phyloP scores from a whole-genome alignment of 2,329 filamentous ascomycete genomes.

The Plenodomus lindquistii region DNA sequence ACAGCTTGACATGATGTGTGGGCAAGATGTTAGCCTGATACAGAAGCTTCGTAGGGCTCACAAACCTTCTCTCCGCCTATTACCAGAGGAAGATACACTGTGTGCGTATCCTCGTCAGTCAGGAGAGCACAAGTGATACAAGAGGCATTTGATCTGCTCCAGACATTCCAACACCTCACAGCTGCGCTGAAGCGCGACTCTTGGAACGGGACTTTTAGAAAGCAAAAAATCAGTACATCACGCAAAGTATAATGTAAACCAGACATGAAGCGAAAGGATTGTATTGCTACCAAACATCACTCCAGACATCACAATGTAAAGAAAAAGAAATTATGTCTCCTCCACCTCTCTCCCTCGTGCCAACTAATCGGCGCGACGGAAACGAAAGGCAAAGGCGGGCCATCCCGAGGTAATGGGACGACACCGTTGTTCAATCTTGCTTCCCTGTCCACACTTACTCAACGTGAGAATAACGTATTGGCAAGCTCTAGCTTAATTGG shows the following conservation, averaged over 20 bases:
- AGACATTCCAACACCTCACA: no score
- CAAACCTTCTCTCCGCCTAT: no score
- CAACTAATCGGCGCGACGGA: slow-evolving; percentile 28
- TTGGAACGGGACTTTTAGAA: no score
- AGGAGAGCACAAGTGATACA: no score
- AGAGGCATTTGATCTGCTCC: no score
- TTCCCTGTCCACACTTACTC: slow-evolving; percentile 50
- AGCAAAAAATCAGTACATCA: neutral
- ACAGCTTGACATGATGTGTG: no score
- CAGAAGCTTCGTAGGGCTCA: no score
- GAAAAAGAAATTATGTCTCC: slow-evolving; percentile 29
- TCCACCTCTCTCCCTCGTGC: slow-evolving; percentile 26
- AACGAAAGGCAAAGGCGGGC: slow-evolving; percentile 31
- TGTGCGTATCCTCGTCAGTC: no score
- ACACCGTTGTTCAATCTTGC: slow-evolving; percentile 38
- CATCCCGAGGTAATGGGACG: slow-evolving; percentile 33
- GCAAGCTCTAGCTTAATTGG: slow-evolving; percentile 49
- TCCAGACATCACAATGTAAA: neutral
- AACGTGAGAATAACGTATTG: slow-evolving; percentile 42
- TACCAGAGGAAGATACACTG: no score
- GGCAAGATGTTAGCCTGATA: no score
- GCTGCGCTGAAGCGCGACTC: no score
- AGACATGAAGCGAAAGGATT: neutral
- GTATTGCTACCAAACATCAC: neutral
- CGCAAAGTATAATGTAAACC: neutral